A percentile compares a stretch with the other conserved stretches of the same genome.
Evolutionary conservation across 2,329 filamentous ascomycete genomes (phyloP).

Genomic region (Alternaria panax): DNA sequence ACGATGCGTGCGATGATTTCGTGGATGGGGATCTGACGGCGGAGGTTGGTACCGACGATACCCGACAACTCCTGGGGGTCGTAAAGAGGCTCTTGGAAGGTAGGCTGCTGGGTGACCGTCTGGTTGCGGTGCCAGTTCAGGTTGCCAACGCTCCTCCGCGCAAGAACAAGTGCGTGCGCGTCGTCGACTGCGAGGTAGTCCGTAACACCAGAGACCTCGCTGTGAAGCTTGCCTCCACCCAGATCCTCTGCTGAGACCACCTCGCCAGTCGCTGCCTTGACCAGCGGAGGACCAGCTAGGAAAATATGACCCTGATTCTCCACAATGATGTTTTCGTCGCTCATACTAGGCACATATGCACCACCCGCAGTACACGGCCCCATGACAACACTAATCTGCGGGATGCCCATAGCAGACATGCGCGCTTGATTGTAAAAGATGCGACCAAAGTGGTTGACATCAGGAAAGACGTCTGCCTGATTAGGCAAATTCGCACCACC

Average conservation of each 20-base stretch:
- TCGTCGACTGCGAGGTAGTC: constrained; percentile 96
- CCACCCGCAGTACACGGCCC: constrained; percentile 95
- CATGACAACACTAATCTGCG: constrained; percentile 96
- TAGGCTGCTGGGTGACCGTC: constrained; percentile 42
- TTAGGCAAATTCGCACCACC: constrained; percentile 94
- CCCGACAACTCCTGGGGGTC: constrained; percentile 81
- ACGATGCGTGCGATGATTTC: constrained; percentile 94
- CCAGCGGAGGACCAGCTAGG: constrained; percentile 89
- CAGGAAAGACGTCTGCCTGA: constrained; percentile 94
- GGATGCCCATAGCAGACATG: constrained; percentile 88
- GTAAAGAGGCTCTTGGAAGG: constrained; percentile 79
- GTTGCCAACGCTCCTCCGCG: constrained; percentile 82
- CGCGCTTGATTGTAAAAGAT: constrained; percentile 98
- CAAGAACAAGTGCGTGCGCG: constrained; percentile 86
- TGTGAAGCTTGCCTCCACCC: constrained; percentile 88
- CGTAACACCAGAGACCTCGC: constrained; percentile 88
- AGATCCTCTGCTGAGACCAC: constrained; percentile 89
- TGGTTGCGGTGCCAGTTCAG: constrained; percentile 79
- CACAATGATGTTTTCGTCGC: constrained; percentile 96
- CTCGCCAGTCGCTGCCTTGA: constrained; percentile 95
- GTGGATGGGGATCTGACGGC: constrained; percentile 82
- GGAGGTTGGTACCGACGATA: constrained; percentile 88
- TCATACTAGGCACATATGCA: constrained; percentile 96
- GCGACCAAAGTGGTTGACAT: constrained; percentile 91
- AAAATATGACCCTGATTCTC: constrained; percentile 97